Base-by-base conservation (phyloP, 257 asterid genomes). In the Lavandula angustifolia region DNA sequence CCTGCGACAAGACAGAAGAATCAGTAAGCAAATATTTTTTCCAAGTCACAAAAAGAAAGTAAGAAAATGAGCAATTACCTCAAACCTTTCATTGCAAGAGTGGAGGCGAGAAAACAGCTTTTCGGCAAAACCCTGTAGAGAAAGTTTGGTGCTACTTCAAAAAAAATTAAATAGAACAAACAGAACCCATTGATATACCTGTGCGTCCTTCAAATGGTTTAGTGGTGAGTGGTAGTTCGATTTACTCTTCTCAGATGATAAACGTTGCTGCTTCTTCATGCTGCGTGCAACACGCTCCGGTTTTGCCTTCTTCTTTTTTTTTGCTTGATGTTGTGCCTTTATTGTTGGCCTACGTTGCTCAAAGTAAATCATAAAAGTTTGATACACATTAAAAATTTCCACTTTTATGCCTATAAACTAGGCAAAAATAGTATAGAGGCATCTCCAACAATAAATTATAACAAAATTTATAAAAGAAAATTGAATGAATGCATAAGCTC, bases 231-330 rank as follows among this genome's bases (percentile, higher is more conserved):
- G 77, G 76, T 81, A 86, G 71, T 75, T 86, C 67, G 83, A 50
- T 70, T 65, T 71, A 63, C 54, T 80, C 48, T 79, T 84, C 73
- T 80, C 87, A 11, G 95, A 80, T 74, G 90, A 84, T 57, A 70
- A 9, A 10, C 96, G 88, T 67, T 94, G 95, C 84, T 90, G 94
- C 87, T 84, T 94, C 83, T 94, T 94, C 95, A 94, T 80, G 73
- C 90, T 87, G 51, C 95, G 92, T n/a, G 85, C 80, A 51, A 59
- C 87, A 61, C 99, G 97, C 85, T 85, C 82, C 80, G 89, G 76
- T 78, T 94, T 94, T 46, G 97, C 97, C 80, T 87, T 81, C 91
- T 94, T 94, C 85, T 94, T 94, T 94, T 86, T 86, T 94, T 80
- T 90, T 94, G 85, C 99, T 94, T 53, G 99, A 70, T 59, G 85